Base-by-base conservation (phyloP, 2,329 filamentous ascomycete species). In the Ceratocystis diversiconidia region DNA sequence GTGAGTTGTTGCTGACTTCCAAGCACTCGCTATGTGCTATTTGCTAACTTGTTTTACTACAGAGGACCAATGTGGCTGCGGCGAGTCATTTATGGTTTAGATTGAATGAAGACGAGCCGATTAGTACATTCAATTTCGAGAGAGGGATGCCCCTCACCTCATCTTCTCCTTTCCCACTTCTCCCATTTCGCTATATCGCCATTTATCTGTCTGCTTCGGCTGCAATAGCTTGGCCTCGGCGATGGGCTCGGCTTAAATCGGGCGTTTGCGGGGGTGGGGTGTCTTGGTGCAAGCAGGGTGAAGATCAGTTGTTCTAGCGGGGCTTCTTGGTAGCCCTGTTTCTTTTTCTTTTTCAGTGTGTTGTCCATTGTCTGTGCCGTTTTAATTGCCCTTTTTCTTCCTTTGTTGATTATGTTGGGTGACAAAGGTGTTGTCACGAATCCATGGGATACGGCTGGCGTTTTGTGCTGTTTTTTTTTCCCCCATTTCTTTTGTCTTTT, bases 11-110 rank as follows among this genome's bases (percentile, higher is more conserved):
- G 19, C 22, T 12, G 4, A 6, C 5, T 5, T 17, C 43, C n/a
- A 19, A 32, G 0, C 30, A 30, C 10, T 28, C 1, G n/a, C 19
- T n/a, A 22, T 7, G 10, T 12, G 17, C n/a, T 41, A 6, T 3
- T n/a, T 66, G 65, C 75, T 78, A 74, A 77, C 66, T 52, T 5
- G 10, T 25, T 71, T 5, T 63, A 4, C 10, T 59, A 68, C 74
- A 96, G 92, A 95, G 81, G 92, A 96, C 73, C 84, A 95, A 80
- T 97, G 92, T 72, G 92, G 92, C 48, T 97, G 92, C 71, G 92
- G 92, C 72, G 92, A 97, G 78, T 96, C 91, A 1, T 97, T 97
- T 74, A 96, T 90, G 86, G 88, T 92, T 65, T 85, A 41, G 10
- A 41, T 41, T 41, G 36, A 15, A 41, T 15, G 36, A 15, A 15